Evolutionary conservation across 306 rosid genomes (phyloP).

Genomic region (Castanospermum australe): DNA sequence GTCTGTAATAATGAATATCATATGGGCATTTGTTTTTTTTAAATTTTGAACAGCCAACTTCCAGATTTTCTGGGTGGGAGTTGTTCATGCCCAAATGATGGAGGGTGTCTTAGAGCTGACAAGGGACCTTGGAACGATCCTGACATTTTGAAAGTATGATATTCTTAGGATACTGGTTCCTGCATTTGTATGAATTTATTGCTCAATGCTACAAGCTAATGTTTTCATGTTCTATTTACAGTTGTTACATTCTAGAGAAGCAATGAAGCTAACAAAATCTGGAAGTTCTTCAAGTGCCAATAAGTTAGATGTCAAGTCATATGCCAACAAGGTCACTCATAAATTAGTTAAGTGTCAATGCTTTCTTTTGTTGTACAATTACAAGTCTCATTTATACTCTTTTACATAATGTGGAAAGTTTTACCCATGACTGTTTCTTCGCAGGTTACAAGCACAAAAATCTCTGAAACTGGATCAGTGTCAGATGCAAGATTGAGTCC

Average conservation of each 20-base stretch:
- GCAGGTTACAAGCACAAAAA: slow-evolving; percentile 55
- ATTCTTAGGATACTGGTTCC: slow-evolving; percentile 26
- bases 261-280: slow-evolving; percentile 42
- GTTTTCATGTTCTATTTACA: slow-evolving; percentile 43
- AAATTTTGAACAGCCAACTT: slow-evolving; percentile 72
- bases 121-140: slow-evolving; percentile 98
- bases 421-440: slow-evolving; percentile 19
- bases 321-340: slow-evolving; percentile 53
- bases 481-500: slow-evolving; percentile 46
- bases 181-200: slow-evolving; percentile 4
- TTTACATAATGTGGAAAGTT: neutral
- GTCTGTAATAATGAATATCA: slow-evolving; percentile 7
- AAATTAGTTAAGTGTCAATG: slow-evolving; percentile 21
- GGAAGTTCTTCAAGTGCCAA: slow-evolving; percentile 39
- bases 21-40: slow-evolving; percentile 20
- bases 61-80: slow-evolving; percentile 93
- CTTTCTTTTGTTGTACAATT: slow-evolving; percentile 19
- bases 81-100: slow-evolving; percentile 84
- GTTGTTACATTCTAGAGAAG: slow-evolving; percentile 68
- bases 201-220: slow-evolving; percentile 24
- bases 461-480: slow-evolving; percentile 49
- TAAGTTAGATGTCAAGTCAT: slow-evolving; percentile 45
- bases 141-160: slow-evolving; percentile 73
- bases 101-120: slow-evolving; percentile 86
- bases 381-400: slow-evolving; percentile 17